Conservation (phyloP, 1,139 yeast genomes). For the Yamadazyma oceani region DNA sequence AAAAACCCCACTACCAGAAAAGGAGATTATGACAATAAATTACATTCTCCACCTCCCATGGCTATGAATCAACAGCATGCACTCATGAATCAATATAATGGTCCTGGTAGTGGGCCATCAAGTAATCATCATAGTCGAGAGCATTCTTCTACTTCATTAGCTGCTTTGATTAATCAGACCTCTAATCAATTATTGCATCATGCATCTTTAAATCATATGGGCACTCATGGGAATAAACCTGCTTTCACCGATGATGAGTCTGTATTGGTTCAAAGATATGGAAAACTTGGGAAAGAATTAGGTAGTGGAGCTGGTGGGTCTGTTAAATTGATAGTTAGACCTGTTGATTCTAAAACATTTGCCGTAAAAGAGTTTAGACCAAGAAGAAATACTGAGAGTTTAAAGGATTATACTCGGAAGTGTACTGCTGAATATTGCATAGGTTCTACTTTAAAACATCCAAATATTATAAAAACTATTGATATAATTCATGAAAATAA, state of each 20-base stretch:
- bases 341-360: conserved; percentile 79
- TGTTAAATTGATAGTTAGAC: conserved; percentile 79
- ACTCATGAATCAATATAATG: conserved; percentile 1
- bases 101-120: conserved; percentile 2
- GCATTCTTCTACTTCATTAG: conserved; percentile 42
- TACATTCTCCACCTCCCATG: conserved; percentile 35
- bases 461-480: conserved; percentile 89
- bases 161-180: conserved; percentile 46
- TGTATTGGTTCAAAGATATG: conserved; percentile 79
- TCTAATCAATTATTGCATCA: conserved; percentile 43
- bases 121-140: conserved; percentile 26
- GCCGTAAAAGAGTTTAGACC: conserved; percentile 97
- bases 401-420: conserved; percentile 89
- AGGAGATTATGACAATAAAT: conserved; percentile 25
- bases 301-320: conserved; percentile 99
- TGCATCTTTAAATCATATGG: conserved; percentile 29
- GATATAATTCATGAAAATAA: conserved; percentile 88
- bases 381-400: conserved; percentile 76
- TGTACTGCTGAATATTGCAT: conserved; percentile 97
- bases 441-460: conserved; percentile 93
- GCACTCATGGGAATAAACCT: conserved; percentile 26
- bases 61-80: conserved; percentile 8
- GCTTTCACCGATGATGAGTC: conserved; percentile 56
- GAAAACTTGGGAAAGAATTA: conserved; percentile 81
- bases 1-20: conserved; percentile 24